Conservation (phyloP, 495 filamentous ascomycete species). For the Physcia stellaris region DNA sequence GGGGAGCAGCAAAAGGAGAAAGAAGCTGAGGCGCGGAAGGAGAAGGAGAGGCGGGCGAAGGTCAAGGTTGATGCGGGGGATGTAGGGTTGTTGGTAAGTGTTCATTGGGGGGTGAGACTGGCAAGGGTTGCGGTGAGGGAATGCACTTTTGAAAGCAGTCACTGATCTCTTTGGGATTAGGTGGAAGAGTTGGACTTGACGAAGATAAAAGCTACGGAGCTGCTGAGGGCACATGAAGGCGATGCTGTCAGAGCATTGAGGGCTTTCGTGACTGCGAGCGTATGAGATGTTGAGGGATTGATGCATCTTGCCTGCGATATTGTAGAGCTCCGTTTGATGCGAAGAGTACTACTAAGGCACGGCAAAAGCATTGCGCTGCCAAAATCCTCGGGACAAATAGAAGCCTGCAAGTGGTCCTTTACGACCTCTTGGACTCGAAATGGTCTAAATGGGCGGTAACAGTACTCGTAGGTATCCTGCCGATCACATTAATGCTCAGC, state of each 20-base stretch:
- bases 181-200: constrained; percentile 65
- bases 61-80: constrained; percentile 55
- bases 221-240: constrained; percentile 68
- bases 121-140: neutral
- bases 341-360: no score
- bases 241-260: constrained; percentile 57
- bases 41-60: constrained; percentile 32
- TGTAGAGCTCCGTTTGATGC: no score
- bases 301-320: no score
- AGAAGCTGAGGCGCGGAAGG: constrained; percentile 29
- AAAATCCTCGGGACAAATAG: no score
- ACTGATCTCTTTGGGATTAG: constrained; percentile 25
- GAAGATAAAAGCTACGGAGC: constrained; percentile 70
- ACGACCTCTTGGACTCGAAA: no score
- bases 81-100: constrained; percentile 49
- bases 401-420: no score
- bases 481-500: no score
- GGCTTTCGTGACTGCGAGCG: constrained; percentile 39
- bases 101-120: constrained; percentile 4
- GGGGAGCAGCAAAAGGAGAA: constrained; percentile 18
- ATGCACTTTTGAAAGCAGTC: no score
- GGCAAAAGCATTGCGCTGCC: no score
- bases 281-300: no score
- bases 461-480: no score
- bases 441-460: no score